Evolutionary conservation across 2,329 filamentous ascomycete species (phyloP), one percentile per base, ranked within the genome.

Genomic region (Orbilia ellipsospora): DNA sequence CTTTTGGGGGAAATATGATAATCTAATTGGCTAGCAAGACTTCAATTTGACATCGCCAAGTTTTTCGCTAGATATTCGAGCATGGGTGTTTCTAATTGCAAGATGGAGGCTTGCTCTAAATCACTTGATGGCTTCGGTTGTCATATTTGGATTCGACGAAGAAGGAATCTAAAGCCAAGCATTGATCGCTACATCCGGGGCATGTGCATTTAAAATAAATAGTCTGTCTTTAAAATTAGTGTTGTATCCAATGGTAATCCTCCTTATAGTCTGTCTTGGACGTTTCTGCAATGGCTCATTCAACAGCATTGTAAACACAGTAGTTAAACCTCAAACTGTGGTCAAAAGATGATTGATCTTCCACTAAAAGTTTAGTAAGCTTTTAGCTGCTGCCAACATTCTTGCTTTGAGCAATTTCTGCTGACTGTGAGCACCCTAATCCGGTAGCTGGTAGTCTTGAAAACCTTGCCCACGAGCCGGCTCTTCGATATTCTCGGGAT

Each of bases 71-170:
- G 26, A 26, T 55, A 56, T 40, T 69, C 36, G 8, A 62, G 28
- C 36, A 60, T 45, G 5, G 36, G 23, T 16, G 48, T 2, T 20
- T 68, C 56, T 26, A 16, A 23, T 13, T 69, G 50, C 15, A 56
- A 44, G 7, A 8, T 18, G 23, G 55, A 18, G 50, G 26, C 23
- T 60, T 69, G 48, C 31, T 55, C 36, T 10, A 55, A 13, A 45
- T 61, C 55, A 31, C 23, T 68, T 60, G 36, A 61, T 60, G 40
- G 54, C 65, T 48, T 61, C 56, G 16, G 65, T 55, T 61, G 55
- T 68, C n/a, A 56, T 45, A 23, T 61, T 23, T 40, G 42, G 55
- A 23, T 55, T 61, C 10, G 26, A 20, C 10, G 31, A 44, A 45
- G 55, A 45, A n/a, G 54, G 23, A 6, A 52, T 52, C 54, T 45